These are phyloP conservation scores for Onygenales sp. DNA, from an alignment of 2,329 filamentous ascomycete genomes.

Conservation along the genomic window DNA sequence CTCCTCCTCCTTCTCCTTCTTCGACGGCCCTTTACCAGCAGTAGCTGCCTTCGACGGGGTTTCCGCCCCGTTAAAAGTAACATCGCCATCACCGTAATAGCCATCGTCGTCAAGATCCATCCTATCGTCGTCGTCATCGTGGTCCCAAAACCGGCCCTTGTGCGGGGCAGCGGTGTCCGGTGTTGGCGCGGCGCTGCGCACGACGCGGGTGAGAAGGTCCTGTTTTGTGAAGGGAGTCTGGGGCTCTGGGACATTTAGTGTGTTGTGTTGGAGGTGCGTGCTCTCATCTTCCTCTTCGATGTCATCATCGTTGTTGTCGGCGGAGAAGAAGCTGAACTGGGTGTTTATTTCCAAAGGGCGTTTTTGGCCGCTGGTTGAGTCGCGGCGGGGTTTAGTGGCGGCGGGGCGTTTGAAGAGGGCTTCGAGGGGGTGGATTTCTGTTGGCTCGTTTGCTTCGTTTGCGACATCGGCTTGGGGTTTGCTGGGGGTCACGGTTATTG, in stretches of 20 bases:
- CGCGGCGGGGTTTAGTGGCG: conserved; percentile 26
- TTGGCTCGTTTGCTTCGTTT: conserved; percentile 41
- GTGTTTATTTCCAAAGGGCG: conserved; percentile 35
- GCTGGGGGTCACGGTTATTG: conserved; percentile 33
- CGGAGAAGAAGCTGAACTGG: conserved; percentile 72
- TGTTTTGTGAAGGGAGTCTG: conserved; percentile 75
- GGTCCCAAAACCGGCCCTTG: conserved; percentile 22
- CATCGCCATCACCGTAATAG: neutral
- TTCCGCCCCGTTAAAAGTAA: conserved; percentile 16
- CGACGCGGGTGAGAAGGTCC: conserved; percentile 56
- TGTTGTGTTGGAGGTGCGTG: neutral
- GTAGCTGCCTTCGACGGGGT: conserved; percentile 9
- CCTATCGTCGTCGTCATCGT: conserved; percentile 11
- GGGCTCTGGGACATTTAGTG: conserved; percentile 34
- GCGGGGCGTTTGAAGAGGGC: conserved; percentile 75
- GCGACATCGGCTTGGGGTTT: conserved; percentile 27
- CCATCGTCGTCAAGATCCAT: conserved; percentile 12
- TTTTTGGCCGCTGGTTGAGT: conserved; percentile 18
- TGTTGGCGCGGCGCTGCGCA: conserved; percentile 87
- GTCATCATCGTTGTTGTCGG: conserved; percentile 41
- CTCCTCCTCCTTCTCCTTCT: conserved; percentile 20
- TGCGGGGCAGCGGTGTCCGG: conserved; percentile 79
- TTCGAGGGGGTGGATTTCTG: conserved; percentile 72
- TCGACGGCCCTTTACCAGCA: neutral
- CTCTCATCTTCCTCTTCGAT: conserved; percentile 37